Evolutionary conservation across 225 moss, liverwort and hornwort species (phyloP).

Genomic region (Takakia lepidozioides): DNA sequence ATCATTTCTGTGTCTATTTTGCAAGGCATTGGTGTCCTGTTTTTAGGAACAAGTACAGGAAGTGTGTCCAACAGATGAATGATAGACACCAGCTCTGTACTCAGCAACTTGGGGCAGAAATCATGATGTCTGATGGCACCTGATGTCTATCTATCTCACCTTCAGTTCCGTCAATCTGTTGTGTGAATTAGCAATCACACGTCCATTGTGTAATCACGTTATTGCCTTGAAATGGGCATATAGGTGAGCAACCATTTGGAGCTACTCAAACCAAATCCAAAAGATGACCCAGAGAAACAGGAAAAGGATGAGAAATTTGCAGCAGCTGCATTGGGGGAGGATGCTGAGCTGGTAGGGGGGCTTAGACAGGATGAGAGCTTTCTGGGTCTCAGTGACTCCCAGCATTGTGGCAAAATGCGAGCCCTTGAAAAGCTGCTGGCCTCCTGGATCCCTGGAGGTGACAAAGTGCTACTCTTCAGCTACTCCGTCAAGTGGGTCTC

Average conservation of each 20-base stretch:
- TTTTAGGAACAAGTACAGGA: too few species aligned
- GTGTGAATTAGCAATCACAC: too few species aligned
- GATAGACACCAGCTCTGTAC: too few species aligned
- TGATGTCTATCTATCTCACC: too few species aligned
- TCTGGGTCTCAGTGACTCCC: constrained; percentile 74
- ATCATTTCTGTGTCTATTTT: too few species aligned
- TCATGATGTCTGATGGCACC: too few species aligned
- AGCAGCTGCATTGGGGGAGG: constrained; percentile 66
- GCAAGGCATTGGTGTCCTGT: too few species aligned
- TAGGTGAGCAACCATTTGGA: constrained; percentile 97
- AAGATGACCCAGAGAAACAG: constrained; percentile 72
- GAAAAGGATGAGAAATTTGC: constrained; percentile 70
- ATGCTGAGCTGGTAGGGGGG: constrained; percentile 63
- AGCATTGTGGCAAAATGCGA: constrained; percentile 88
- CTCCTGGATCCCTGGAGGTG: constrained; percentile 63
- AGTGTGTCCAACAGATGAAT: too few species aligned
- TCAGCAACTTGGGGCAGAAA: too few species aligned
- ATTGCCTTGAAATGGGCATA: constrained; percentile 2
- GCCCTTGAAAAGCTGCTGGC: constrained; percentile 63
- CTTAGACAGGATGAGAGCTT: constrained; percentile 78
- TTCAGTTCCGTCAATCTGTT: too few species aligned
- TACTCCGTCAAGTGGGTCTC: constrained; percentile 69
- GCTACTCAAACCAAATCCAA: constrained; percentile 79
- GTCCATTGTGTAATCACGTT: too few species aligned
- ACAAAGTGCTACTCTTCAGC: constrained; percentile 91